Conservation (phyloP, 768 basidiomycete species). For the Sarcodon sp. region DNA sequence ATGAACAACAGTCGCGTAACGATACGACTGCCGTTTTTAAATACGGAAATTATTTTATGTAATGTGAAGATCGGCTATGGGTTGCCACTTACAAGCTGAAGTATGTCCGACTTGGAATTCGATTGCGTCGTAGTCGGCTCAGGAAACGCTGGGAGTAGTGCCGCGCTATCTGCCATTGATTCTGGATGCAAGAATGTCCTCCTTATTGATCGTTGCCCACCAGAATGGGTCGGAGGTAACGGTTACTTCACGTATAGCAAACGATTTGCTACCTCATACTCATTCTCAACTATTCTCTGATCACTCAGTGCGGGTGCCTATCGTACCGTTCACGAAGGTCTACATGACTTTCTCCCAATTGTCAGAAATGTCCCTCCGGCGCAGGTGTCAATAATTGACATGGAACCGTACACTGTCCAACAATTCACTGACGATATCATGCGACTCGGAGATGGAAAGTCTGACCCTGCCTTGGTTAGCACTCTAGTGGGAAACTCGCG, state of each 20-base stretch:
- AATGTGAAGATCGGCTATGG: too few species aligned
- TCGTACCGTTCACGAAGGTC: constrained; percentile 48
- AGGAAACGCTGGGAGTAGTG: constrained; percentile 56
- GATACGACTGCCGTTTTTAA: too few species aligned
- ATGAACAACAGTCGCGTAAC: too few species aligned
- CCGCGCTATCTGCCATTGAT: constrained; percentile 47
- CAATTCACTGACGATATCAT: constrained; percentile 48
- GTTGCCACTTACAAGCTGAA: too few species aligned
- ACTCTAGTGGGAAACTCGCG: constrained; percentile 43
- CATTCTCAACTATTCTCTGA: too few species aligned
- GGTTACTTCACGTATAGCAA: constrained; percentile 41
- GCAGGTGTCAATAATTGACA: constrained; percentile 33
- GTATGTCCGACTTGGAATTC: constrained; percentile 2
- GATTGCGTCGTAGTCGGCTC: constrained; percentile 56
- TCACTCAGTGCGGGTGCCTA: constrained; percentile 36
- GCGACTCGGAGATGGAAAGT: constrained; percentile 38
- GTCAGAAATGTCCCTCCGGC: constrained; percentile 33
- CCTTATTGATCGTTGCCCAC: constrained; percentile 52
- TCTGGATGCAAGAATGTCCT: constrained; percentile 48
- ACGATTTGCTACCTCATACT: too few species aligned
- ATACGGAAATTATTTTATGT: too few species aligned
- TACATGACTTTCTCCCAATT: constrained; percentile 44
- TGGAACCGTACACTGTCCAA: constrained; percentile 42
- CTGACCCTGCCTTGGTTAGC: constrained; percentile 34
- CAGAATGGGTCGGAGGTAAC: constrained; percentile 57